Evolutionary conservation across 2,329 filamentous ascomycete genomes (phyloP).

Genomic region (Sclerotinia minor): DNA sequence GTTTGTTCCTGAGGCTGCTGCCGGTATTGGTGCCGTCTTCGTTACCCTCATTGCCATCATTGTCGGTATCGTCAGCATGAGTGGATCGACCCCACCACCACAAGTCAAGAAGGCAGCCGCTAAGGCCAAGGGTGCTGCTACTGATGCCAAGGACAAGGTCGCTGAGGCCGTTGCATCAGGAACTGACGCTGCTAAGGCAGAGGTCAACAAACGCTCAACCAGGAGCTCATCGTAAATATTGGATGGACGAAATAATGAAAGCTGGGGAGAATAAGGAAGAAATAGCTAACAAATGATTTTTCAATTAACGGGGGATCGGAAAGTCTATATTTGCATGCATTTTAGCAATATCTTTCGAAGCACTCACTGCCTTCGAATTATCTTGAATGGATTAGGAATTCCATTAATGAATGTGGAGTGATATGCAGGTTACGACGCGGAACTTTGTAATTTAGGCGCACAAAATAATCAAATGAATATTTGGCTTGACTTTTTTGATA

Average conservation of each 20-base stretch:
- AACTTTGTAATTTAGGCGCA: conserved; percentile 26
- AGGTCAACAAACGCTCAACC: conserved; percentile 40
- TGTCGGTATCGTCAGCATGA: conserved; percentile 63
- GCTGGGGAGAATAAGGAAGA: background rate
- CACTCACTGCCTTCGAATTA: background rate
- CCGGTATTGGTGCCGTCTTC: conserved; percentile 69
- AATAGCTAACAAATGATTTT: background rate
- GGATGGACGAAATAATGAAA: conserved; percentile 48
- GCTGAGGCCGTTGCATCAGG: conserved; percentile 59
- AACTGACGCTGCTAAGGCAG: conserved; percentile 71
- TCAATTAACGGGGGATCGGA: background rate
- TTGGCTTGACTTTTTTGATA: conserved; percentile 10
- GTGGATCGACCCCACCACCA: conserved; percentile 65
- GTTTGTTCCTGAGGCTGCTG: conserved; percentile 88
- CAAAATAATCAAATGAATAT: conserved; percentile 22
- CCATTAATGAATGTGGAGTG: conserved; percentile 11
- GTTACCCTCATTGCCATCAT: conserved; percentile 71
- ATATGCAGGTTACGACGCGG: conserved; percentile 4
- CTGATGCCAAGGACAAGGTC: conserved; percentile 74
- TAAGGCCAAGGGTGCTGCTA: conserved; percentile 68
- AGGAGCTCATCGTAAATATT: conserved; percentile 40
- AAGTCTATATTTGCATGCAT: conserved; percentile 8
- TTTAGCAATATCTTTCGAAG: conserved; percentile 14
- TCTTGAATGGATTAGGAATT: background rate
- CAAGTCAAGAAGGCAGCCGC: conserved; percentile 70